These are phyloP conservation scores for Hura crepitans DNA, from an alignment of 441 rosid species.

Conservation along the genomic window DNA sequence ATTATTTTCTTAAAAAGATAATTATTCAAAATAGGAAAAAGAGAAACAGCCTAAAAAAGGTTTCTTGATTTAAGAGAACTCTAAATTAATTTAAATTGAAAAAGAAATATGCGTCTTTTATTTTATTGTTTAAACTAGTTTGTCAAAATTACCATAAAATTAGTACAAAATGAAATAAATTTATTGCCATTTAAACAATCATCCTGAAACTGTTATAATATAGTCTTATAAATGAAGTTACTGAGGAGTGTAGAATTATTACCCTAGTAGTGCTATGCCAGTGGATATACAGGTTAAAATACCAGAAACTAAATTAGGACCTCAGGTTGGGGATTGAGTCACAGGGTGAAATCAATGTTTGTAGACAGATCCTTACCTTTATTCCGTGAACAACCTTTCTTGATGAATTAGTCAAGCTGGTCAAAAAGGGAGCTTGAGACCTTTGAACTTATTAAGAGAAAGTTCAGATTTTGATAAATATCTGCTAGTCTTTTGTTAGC, in stretches of 20 bases:
- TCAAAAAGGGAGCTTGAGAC: no score
- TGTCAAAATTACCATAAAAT: neutral
- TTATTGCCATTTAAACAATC: neutral
- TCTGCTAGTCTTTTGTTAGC: no score
- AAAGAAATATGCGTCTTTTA: neutral
- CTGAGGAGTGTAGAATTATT: no score
- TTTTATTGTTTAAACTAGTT: neutral
- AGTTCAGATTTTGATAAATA: no score
- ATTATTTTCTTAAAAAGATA: slow-evolving; percentile 4
- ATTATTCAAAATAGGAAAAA: neutral
- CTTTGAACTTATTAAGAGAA: no score
- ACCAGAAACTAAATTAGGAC: no score
- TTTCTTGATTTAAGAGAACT: neutral
- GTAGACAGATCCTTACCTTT: no score
- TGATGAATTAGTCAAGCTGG: no score
- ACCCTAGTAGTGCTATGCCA: no score
- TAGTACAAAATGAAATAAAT: neutral
- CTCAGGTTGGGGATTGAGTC: no score
- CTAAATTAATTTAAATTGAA: neutral
- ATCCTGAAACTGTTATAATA: neutral
- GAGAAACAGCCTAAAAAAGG: neutral
- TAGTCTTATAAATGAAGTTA: neutral
- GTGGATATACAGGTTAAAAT: neutral
- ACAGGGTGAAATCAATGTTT: no score
- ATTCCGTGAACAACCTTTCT: no score